These are phyloP conservation scores for Cryptosporidium meleagridis DNA, from an alignment of 169 alveolate genomes.

Conservation along the genomic window DNA sequence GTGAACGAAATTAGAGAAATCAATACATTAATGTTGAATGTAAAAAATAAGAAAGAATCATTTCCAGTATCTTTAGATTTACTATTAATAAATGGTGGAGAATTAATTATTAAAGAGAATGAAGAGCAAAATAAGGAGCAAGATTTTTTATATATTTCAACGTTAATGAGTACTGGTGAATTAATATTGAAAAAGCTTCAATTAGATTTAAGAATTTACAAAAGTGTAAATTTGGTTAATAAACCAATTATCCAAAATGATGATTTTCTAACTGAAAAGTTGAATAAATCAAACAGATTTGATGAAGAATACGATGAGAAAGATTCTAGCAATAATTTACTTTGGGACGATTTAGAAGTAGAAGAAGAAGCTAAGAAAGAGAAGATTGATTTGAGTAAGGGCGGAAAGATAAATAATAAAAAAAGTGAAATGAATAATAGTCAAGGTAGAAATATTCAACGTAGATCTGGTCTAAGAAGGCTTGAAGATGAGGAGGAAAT, in stretches of 20 bases:
- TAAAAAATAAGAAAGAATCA: not conserved
- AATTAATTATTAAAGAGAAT: not conserved
- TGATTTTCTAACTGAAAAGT: not conserved
- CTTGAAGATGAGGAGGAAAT: not conserved
- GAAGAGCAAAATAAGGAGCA: not conserved
- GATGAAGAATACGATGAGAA: not conserved
- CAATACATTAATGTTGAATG: not conserved
- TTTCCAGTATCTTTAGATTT: constrained; percentile 3
- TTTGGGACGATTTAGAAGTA: constrained; percentile 31
- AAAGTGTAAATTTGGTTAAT: not conserved
- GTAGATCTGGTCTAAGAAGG: not conserved
- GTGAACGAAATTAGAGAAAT: not conserved
- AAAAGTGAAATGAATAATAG: not conserved
- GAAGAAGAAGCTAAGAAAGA: not conserved
- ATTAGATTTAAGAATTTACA: not conserved
- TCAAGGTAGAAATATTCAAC: not conserved
- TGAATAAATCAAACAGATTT: not conserved
- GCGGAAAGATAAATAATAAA: not conserved
- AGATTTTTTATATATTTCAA: not conserved
- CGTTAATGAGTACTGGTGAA: constrained; percentile 38
- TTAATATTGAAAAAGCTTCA: not conserved
- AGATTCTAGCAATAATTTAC: not conserved
- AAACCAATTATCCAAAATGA: not conserved
- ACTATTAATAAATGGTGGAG: not conserved
- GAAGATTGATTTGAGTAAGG: not conserved